phyloP scores from a whole-genome alignment of 202 grass and related monocot genomes.

The Carex arenaria region DNA sequence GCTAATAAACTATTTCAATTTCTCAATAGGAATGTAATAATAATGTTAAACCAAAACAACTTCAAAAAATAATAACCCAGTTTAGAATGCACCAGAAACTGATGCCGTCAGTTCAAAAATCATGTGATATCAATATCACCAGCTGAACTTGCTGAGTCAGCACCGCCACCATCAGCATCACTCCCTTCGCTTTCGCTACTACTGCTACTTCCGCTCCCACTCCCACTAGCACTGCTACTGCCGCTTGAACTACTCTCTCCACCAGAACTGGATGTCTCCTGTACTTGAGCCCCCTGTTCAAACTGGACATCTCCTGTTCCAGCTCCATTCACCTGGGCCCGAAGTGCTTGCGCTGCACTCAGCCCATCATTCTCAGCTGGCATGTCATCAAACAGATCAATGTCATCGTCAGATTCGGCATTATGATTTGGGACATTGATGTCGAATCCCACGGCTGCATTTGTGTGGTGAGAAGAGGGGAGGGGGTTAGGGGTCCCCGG shows the following conservation, averaged over 20 bases:
- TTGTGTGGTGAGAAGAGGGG: constrained; percentile 23
- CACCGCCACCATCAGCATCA: constrained; percentile 62
- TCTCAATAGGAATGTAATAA: not conserved
- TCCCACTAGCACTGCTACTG: constrained; percentile 59
- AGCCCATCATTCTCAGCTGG: constrained; percentile 46
- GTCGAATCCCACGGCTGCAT: constrained; percentile 36
- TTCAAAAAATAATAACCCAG: not conserved
- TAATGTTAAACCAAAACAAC: not conserved
- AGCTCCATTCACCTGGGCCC: constrained; percentile 62
- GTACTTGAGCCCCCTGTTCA: constrained; percentile 32
- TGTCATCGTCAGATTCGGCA: constrained; percentile 52
- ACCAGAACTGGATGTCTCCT: constrained; percentile 68
- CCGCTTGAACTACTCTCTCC: constrained; percentile 52
- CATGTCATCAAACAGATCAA: constrained; percentile 72
- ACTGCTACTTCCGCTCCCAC: constrained; percentile 52
- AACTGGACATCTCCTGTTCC: constrained; percentile 24
- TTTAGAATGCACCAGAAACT: not conserved
- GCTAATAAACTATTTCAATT: not conserved
- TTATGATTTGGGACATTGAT: constrained; percentile 70
- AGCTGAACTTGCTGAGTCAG: constrained; percentile 78
- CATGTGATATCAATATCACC: constrained; percentile 60
- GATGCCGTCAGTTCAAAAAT: not conserved
- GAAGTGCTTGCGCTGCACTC: constrained; percentile 74
- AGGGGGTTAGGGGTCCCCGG: constrained; percentile 42
- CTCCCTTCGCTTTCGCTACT: constrained; percentile 70